A percentile compares a stretch with the other conserved stretches of the same genome.
These are phyloP conservation scores for Mortierella alpina DNA, from an alignment of 192 early-diverging fungal species.

Conservation along the genomic window DNA sequence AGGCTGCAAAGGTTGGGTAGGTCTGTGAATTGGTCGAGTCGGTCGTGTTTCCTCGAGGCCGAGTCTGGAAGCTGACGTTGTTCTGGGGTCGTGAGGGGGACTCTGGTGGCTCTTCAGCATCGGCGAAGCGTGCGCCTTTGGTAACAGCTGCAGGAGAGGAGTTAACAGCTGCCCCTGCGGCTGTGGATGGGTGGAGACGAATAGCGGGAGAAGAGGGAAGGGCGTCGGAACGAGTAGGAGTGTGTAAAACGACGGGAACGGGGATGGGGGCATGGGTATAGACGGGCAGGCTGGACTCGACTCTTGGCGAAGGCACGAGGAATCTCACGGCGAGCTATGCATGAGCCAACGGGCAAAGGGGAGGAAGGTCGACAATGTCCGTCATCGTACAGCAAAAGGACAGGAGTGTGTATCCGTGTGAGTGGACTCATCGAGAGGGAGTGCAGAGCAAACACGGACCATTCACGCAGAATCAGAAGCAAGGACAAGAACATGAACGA, in stretches of 20 bases:
- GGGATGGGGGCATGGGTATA: constrained; percentile 44
- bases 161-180: not conserved
- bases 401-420: too few relatives aligned
- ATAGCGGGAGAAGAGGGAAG: constrained; percentile 28
- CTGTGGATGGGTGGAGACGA: constrained; percentile 21
- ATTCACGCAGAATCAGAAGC: too few relatives aligned
- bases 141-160: not conserved
- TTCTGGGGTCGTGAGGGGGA: not conserved
- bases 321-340: constrained; percentile 30
- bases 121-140: constrained; percentile 27
- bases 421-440: not conserved
- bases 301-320: constrained; percentile 28
- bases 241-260: constrained; percentile 20
- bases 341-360: not conserved
- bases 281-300: constrained; percentile 34
- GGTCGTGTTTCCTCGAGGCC: constrained; percentile 37
- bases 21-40: constrained; percentile 33
- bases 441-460: not conserved
- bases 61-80: constrained; percentile 42
- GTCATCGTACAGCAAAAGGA: too few relatives aligned
- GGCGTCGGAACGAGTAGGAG: constrained; percentile 26
- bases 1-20: constrained; percentile 41
- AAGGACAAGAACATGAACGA: not conserved
- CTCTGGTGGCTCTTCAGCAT: constrained; percentile 2
- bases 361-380: not conserved